Conservation (phyloP, 129 eudicot genomes). For the Helianthus tuberosus region DNA sequence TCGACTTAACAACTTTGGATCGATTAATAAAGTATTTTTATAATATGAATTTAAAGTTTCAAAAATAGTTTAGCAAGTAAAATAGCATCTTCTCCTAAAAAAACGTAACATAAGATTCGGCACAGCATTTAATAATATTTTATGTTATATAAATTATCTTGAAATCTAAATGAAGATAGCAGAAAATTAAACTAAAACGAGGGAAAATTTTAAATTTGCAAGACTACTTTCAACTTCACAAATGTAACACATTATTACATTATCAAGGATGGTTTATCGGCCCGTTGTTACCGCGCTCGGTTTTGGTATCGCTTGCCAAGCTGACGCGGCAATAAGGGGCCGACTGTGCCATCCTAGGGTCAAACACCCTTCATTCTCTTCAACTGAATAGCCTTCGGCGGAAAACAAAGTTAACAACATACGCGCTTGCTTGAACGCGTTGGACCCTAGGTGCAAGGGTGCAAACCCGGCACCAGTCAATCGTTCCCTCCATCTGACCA, state of each 20-base stretch:
- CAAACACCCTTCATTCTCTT: slow-evolving; percentile 80
- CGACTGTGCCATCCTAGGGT: slow-evolving; percentile 86
- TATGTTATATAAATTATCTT: not conserved
- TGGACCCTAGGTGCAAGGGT: slow-evolving; percentile 64
- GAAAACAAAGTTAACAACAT: slow-evolving; percentile 76
- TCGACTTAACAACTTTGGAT: not conserved
- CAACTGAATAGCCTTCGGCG: slow-evolving; percentile 71
- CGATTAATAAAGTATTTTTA: not conserved
- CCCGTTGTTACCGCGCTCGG: slow-evolving; percentile 11
- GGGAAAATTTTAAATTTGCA: slow-evolving; percentile 18
- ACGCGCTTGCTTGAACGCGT: slow-evolving; percentile 85
- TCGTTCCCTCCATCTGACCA: slow-evolving; percentile 65
- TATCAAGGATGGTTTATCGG: slow-evolving; percentile 14
- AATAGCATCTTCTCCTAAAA: slow-evolving; percentile 6
- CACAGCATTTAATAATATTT: slow-evolving; percentile 2
- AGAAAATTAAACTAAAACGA: not conserved
- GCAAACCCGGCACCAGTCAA: slow-evolving; percentile 55
- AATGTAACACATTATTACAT: slow-evolving; percentile 31
- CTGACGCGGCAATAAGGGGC: slow-evolving; percentile 83
- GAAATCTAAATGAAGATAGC: slow-evolving; percentile 1
- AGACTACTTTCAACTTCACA: slow-evolving; percentile 26
- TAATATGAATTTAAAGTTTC: not conserved
- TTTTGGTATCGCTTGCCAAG: slow-evolving; percentile 59
- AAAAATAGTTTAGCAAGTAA: not conserved
- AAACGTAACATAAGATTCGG: slow-evolving; percentile 8